Conservation (phyloP, 1,284 basidiomycete species). For the Coriolopsis trogii region DNA sequence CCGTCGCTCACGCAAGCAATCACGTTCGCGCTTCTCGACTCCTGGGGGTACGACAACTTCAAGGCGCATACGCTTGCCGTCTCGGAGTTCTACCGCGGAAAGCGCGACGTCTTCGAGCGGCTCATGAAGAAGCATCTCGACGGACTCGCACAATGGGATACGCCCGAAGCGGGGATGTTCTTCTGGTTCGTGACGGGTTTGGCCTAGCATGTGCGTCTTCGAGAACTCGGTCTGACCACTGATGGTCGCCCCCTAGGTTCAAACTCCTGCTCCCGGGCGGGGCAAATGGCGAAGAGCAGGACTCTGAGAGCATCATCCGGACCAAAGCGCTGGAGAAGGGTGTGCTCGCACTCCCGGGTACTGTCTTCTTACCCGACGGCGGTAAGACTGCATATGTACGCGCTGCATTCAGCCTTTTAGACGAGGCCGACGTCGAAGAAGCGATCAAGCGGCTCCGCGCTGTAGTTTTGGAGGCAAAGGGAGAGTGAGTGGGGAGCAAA, state of each 20-base stretch:
- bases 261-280: constrained; percentile 55
- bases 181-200: no score
- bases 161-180: constrained; percentile 91
- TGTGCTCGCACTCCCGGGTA: constrained; percentile 90
- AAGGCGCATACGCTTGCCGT: constrained; percentile 72
- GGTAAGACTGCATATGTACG: constrained; percentile 75
- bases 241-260: constrained; percentile 55
- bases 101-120: constrained; percentile 81
- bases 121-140: constrained; percentile 76
- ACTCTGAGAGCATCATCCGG: constrained; percentile 77
- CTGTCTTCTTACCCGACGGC: constrained; percentile 75
- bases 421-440: constrained; percentile 74
- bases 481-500: constrained; percentile 6
- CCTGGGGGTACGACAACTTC: constrained; percentile 86
- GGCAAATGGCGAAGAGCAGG: constrained; percentile 51
- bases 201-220: no score
- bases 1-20: constrained; percentile 83
- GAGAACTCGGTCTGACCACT: no score
- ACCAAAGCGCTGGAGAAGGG: constrained; percentile 81
- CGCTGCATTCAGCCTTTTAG: constrained; percentile 77
- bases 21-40: constrained; percentile 66
- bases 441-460: constrained; percentile 71
- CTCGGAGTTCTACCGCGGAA: constrained; percentile 79
- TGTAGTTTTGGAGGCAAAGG: constrained; percentile 52
- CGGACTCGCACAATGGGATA: constrained; percentile 82